phyloP scores from a whole-genome alignment of 1,139 yeast species.

The Geotrichum klebahnii region DNA sequence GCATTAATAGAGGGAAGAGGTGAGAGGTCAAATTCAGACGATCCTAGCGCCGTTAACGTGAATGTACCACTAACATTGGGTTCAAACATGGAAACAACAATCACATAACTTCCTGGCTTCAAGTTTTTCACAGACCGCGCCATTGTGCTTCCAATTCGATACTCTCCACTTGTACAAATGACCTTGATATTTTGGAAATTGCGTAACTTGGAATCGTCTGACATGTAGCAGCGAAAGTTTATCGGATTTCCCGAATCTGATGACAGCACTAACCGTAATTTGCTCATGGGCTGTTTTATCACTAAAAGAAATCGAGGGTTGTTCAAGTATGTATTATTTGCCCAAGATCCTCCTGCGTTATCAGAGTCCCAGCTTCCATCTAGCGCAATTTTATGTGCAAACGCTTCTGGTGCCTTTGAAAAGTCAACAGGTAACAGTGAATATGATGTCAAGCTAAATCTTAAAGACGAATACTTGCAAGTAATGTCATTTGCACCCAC shows the following conservation, averaged over 20 bases:
- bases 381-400: conserved; percentile 30
- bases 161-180: conserved; percentile 38
- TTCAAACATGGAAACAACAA: conserved; percentile 39
- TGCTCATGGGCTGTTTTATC: conserved; percentile 24
- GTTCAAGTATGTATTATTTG: conserved; percentile 46
- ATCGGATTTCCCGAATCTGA: conserved; percentile 32
- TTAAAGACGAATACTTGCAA: conserved; percentile 26
- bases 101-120: conserved; percentile 41
- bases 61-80: conserved; percentile 28
- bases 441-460: conserved; percentile 43
- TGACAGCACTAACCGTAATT: conserved; percentile 14
- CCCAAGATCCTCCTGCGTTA: conserved; percentile 57
- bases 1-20: conserved; percentile 28
- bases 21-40: conserved; percentile 25
- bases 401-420: conserved; percentile 37
- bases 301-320: conserved; percentile 60
- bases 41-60: conserved; percentile 25
- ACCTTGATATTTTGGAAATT: conserved; percentile 36
- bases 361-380: conserved; percentile 50
- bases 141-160: conserved; percentile 34
- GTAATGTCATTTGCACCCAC: conserved; percentile 35
- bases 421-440: conserved; percentile 37
- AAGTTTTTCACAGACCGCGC: conserved; percentile 37
- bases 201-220: conserved; percentile 30
- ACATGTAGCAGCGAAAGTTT: conserved; percentile 37